phyloP scores from a whole-genome alignment of 2,329 filamentous ascomycete species.

The Penicillium fuscoglaucum region DNA sequence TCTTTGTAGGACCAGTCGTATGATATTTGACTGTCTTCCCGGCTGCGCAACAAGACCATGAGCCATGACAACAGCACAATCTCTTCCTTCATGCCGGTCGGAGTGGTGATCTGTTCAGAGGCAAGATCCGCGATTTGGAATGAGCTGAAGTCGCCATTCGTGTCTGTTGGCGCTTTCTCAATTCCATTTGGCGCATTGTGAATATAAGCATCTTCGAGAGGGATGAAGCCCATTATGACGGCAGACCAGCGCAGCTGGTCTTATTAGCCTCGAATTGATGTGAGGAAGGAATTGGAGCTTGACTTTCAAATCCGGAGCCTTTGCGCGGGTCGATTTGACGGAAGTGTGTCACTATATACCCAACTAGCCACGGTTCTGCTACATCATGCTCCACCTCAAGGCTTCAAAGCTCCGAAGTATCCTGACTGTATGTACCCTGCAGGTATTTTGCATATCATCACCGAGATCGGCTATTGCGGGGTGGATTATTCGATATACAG shows the following conservation, averaged over 20 bases:
- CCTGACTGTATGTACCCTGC: not conserved
- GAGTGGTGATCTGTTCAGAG: constrained; percentile 25
- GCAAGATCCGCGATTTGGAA: constrained; percentile 34
- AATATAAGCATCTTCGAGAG: constrained; percentile 8
- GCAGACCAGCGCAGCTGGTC: constrained; percentile 10
- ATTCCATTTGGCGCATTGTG: constrained; percentile 8
- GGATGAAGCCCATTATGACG: constrained; percentile 21
- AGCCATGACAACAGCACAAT: constrained; percentile 49
- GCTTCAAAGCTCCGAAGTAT: constrained; percentile 13
- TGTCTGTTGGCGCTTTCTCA: constrained; percentile 1
- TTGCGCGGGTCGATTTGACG: constrained; percentile 9
- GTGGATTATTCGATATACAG: not conserved
- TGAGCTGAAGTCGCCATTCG: constrained; percentile 19
- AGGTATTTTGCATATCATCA: constrained; percentile 6
- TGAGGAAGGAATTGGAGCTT: constrained; percentile 8
- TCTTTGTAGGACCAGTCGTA: constrained; percentile 45
- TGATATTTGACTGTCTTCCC: constrained; percentile 39
- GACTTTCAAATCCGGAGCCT: constrained; percentile 10
- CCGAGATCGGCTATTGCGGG: constrained; percentile 14
- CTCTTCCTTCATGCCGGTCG: constrained; percentile 44
- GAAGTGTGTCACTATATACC: constrained; percentile 20
- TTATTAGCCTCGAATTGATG: constrained; percentile 6
- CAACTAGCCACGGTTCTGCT: constrained; percentile 10
- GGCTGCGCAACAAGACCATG: constrained; percentile 46
- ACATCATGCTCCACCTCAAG: constrained; percentile 12